Evolutionary conservation across 257 asterid species (phyloP).

Genomic region (Solanum tarapatanum): DNA sequence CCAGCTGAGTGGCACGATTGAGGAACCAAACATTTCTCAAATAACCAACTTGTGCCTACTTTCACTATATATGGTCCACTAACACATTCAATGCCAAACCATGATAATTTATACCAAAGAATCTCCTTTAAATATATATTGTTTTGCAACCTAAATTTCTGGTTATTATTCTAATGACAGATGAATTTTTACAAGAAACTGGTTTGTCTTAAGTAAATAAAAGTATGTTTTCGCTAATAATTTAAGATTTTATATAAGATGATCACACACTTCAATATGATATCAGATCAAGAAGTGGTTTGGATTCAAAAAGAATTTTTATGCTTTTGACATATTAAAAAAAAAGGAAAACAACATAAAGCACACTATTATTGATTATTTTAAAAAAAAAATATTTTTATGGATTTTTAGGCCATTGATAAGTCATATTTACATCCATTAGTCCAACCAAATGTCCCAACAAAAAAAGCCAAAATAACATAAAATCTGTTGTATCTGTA

Average conservation of each 20-base stretch:
- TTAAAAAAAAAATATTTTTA: no score
- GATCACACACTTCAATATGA: neutral
- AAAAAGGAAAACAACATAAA: no score
- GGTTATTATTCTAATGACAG: neutral
- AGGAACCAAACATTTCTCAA: neutral
- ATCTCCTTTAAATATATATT: neutral
- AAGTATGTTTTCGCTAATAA: neutral
- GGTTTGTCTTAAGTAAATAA: neutral
- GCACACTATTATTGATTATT: no score
- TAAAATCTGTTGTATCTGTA: no score
- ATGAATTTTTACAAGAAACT: neutral
- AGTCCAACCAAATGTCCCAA: neutral
- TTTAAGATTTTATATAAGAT: neutral
- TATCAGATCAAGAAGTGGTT: neutral
- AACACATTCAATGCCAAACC: neutral
- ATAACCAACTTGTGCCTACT: neutral
- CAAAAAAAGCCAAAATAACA: neutral
- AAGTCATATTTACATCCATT: neutral
- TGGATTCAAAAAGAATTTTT: no score
- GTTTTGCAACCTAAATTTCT: neutral
- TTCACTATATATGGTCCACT: neutral
- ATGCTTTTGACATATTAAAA: no score
- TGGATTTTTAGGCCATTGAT: neutral
- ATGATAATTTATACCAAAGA: neutral
- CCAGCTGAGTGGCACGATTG: no score